These are phyloP conservation scores for Tolypocladium nubicola DNA, from an alignment of 2,329 filamentous ascomycete genomes.

Conservation along the genomic window DNA sequence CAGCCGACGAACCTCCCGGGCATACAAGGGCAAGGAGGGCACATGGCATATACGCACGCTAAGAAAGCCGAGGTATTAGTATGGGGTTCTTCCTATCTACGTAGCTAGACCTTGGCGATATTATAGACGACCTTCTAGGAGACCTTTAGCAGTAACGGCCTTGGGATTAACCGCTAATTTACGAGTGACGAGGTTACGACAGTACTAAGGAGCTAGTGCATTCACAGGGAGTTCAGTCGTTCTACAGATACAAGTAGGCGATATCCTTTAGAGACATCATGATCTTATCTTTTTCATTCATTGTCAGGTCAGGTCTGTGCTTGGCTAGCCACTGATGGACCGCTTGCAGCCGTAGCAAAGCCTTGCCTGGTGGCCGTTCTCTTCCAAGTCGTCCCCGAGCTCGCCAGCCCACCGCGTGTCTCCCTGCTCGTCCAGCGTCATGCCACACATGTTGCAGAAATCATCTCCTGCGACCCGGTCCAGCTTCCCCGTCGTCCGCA, in stretches of 20 bases:
- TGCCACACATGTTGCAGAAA: conserved; percentile 58
- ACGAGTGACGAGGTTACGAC: no score
- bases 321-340: conserved; percentile 42
- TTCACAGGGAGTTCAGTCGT: neutral
- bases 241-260: conserved; percentile 1
- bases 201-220: neutral
- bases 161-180: no score
- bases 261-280: conserved; percentile 1
- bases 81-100: no score
- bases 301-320: neutral
- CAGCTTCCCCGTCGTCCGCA: conserved; percentile 80
- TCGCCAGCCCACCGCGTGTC: conserved; percentile 54
- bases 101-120: no score
- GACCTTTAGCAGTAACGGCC: no score
- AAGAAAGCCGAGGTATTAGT: no score
- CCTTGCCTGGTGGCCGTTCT: conserved; percentile 16
- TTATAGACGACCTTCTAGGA: no score
- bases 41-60: no score
- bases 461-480: conserved; percentile 32
- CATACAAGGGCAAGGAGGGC: no score
- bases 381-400: conserved; percentile 35
- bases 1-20: no score
- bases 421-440: conserved; percentile 51
- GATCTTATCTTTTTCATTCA: no score
- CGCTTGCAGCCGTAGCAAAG: conserved; percentile 69